Conservation (phyloP, 495 filamentous ascomycete genomes). For the Hypoxylon perforatum region DNA sequence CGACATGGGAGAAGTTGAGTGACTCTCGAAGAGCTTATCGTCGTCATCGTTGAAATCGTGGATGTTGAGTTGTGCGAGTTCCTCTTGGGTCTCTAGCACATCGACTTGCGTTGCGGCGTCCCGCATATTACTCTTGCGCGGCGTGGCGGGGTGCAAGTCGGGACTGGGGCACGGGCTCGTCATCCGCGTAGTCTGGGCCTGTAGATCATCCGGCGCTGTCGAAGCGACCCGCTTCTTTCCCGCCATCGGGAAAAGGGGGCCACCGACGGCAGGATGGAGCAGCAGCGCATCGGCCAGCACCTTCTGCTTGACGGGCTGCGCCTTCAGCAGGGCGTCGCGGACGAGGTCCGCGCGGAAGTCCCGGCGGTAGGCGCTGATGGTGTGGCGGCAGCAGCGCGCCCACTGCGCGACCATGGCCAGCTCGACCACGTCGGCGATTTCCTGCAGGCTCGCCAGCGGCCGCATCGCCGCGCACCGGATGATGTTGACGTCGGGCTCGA, state of each 20-base stretch:
- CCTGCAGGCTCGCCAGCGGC: background rate
- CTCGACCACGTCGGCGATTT: constrained; percentile 13
- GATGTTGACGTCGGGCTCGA: background rate
- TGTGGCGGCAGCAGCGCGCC: background rate
- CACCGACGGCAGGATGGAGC: too few species aligned
- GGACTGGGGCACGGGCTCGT: too few species aligned
- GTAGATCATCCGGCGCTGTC: too few species aligned
- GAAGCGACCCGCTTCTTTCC: background rate
- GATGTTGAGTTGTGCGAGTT: background rate
- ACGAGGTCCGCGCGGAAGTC: constrained; percentile 5
- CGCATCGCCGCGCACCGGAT: background rate
- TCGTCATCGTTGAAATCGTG: background rate
- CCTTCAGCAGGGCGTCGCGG: background rate
- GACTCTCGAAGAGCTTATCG: too few species aligned
- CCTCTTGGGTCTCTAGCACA: background rate
- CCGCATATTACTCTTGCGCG: too few species aligned
- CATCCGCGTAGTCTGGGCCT: too few species aligned
- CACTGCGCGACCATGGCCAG: background rate
- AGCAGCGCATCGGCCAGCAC: constrained; percentile 14
- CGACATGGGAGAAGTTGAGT: background rate
- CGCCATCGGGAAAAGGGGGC: too few species aligned
- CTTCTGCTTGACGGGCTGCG: background rate
- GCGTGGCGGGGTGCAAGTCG: too few species aligned
- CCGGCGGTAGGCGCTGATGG: background rate
- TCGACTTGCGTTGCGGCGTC: background rate